Conservation (phyloP, 768 basidiomycete species). For the Macrolepiota dolichaula region DNA sequence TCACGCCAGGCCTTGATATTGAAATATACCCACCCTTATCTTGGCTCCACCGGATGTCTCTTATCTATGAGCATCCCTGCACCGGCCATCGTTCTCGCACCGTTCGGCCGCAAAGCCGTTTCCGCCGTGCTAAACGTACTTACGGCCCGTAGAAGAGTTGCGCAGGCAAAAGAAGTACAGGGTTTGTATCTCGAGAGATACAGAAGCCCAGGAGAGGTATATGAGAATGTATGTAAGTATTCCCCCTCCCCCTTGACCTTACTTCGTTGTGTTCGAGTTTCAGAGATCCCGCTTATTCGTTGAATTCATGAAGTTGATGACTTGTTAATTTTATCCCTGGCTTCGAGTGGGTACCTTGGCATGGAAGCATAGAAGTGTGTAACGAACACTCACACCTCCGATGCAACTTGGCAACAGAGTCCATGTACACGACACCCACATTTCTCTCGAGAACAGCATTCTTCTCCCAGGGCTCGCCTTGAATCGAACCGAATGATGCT, state of each 20-base stretch:
- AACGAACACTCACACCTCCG: not conserved
- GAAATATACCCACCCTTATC: not conserved
- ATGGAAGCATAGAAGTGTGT: not conserved
- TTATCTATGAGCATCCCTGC: not conserved
- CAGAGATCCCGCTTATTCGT: not conserved
- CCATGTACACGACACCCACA: not conserved
- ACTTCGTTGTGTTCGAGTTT: not conserved
- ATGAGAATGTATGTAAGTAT: too few relatives aligned
- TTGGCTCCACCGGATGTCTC: not conserved
- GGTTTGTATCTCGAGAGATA: too few relatives aligned
- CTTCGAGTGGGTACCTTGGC: not conserved
- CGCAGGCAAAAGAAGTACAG: too few relatives aligned
- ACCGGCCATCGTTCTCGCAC: too few relatives aligned
- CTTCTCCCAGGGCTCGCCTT: not conserved
- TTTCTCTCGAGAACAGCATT: not conserved
- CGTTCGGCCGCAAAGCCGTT: too few relatives aligned
- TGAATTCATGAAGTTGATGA: not conserved
- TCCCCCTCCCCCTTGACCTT: too few relatives aligned
- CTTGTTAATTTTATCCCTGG: not conserved
- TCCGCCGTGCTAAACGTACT: too few relatives aligned
- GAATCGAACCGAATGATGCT: not conserved
- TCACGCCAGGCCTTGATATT: not conserved
- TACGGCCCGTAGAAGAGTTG: too few relatives aligned
- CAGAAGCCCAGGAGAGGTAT: too few relatives aligned
- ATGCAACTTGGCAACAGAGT: not conserved